A percentile compares a stretch with the other conserved stretches of the same genome.
phyloP scores from a whole-genome alignment of 129 eudicot species.

The Saussurea involucrata region DNA sequence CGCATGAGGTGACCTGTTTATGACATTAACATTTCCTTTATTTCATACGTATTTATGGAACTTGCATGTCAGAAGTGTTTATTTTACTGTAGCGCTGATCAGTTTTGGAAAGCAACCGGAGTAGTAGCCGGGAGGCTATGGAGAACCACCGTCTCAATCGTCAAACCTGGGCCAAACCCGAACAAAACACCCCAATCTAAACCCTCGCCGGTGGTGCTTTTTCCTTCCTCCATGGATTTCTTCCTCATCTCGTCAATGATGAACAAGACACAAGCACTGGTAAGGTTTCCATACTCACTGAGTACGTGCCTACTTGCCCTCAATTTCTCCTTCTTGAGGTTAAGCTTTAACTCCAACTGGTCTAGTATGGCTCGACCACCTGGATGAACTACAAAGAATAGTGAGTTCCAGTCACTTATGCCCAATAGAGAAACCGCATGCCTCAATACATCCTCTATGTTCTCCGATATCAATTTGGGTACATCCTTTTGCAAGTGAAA shows the following conservation, averaged over 20 bases:
- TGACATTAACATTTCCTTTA: no score
- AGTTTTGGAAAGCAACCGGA: neutral
- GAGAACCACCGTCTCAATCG: conserved; percentile 33
- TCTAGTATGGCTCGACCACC: conserved; percentile 34
- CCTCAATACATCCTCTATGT: conserved; percentile 21
- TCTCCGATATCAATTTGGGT: conserved; percentile 29
- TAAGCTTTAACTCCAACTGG: conserved; percentile 21
- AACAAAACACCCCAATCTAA: conserved; percentile 33
- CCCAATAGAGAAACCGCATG: conserved; percentile 25
- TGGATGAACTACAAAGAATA: conserved; percentile 38
- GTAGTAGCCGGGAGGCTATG: conserved; percentile 18
- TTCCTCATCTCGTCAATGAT: conserved; percentile 35
- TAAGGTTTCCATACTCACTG: conserved; percentile 34
- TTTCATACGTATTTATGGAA: neutral
- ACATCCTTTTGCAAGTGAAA: conserved; percentile 33
- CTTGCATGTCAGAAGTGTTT: neutral
- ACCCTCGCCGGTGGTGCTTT: conserved; percentile 31
- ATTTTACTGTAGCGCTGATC: neutral
- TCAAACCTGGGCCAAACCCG: conserved; percentile 37
- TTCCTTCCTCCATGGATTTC: conserved; percentile 29
- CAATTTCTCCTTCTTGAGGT: conserved; percentile 28
- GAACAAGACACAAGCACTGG: conserved; percentile 34
- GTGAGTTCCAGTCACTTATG: conserved; percentile 34
- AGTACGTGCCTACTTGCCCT: conserved; percentile 26
- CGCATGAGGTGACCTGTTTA: no score